Base-by-base conservation (phyloP, 2,329 filamentous ascomycete species). In the Botrytis fragariae region DNA sequence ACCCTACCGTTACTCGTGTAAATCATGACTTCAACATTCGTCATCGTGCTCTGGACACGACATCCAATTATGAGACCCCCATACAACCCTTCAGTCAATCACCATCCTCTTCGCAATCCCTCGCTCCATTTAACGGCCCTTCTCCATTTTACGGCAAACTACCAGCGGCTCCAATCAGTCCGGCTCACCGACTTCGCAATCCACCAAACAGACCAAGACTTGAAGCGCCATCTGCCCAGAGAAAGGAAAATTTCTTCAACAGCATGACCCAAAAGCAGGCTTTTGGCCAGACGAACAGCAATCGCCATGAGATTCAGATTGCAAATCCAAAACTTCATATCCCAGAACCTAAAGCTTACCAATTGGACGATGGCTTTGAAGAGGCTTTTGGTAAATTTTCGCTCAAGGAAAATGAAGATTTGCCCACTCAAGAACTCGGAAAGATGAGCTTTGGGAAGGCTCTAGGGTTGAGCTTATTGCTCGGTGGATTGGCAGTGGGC, bases 121-220 rank as follows among this genome's bases (percentile, higher is more conserved):
- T 42, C 22, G 42, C 42, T 32, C 37, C 71, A 32, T 72, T 69
- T 10, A 60, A 60, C 2, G 60, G 76, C 39, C 61, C 76, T 20
- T 76, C 76, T 16, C 88, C 90, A 1, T 94, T 94, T 79, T 91
- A 89, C 85, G 92, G 89, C 82, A 89, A 87, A 73, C 86, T 94
- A 4, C 92, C 92, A 6, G 86, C 90, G 0, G 90, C 91, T 1
- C 92, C 92, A 22, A 88, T 86, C 22, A 87, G 86, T n/a, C 90
- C 91, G 35, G 90, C 90, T 3, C 87, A 90, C 59, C 85, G 86
- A 61, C 81, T 89, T 10, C 85, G 88, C 45, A 92, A 92, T 74
- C 90, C 90, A 1, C 86, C 87, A 7, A 88, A 87, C 74, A 84
- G 85, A 51, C 86, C 89, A 0, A 82, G 86, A 1, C 82, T 91